Conservation (phyloP, 2,329 filamentous ascomycete species). For the Beauveria varroae region DNA sequence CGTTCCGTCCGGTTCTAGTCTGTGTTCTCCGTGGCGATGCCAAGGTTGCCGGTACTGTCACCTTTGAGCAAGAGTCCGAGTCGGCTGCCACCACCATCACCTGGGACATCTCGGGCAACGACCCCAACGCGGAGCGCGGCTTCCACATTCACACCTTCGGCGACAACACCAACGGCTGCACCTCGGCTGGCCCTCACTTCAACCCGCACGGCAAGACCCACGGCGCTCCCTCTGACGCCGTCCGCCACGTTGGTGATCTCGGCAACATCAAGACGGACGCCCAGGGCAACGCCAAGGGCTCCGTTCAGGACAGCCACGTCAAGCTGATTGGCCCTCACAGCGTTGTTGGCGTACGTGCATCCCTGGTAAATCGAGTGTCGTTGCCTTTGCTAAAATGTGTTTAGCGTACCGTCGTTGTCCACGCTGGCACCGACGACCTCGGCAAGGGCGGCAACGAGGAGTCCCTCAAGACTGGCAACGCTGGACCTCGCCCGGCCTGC, state of each 20-base stretch:
- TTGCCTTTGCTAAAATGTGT: constrained; percentile 9
- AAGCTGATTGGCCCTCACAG: constrained; percentile 96
- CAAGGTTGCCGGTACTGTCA: constrained; percentile 87
- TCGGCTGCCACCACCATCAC: constrained; percentile 74
- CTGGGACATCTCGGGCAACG: constrained; percentile 89
- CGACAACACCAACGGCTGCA: constrained; percentile 99
- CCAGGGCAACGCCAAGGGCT: constrained; percentile 83
- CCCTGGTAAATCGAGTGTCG: background rate
- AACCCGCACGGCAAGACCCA: constrained; percentile 92
- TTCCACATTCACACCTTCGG: constrained; percentile 99
- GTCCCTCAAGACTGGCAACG: constrained; percentile 98
- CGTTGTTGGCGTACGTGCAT: constrained; percentile 73
- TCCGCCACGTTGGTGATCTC: constrained; percentile 93
- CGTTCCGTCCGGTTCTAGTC: constrained; percentile 45
- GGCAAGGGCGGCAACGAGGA: constrained; percentile 88
- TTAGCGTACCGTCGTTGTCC: constrained; percentile 88
- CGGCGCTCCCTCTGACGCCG: constrained; percentile 74
- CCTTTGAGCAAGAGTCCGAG: constrained; percentile 89
- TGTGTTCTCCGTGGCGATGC: constrained; percentile 96
- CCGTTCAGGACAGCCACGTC: constrained; percentile 70
- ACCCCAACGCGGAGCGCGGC: constrained; percentile 91
- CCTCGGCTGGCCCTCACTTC: constrained; percentile 96
- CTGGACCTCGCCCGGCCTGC: constrained; percentile 86
- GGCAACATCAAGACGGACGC: constrained; percentile 95
- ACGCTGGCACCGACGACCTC: constrained; percentile 93